phyloP scores from a whole-genome alignment of 352 stramenopile species.

The Phytopythium ostracodes region DNA sequence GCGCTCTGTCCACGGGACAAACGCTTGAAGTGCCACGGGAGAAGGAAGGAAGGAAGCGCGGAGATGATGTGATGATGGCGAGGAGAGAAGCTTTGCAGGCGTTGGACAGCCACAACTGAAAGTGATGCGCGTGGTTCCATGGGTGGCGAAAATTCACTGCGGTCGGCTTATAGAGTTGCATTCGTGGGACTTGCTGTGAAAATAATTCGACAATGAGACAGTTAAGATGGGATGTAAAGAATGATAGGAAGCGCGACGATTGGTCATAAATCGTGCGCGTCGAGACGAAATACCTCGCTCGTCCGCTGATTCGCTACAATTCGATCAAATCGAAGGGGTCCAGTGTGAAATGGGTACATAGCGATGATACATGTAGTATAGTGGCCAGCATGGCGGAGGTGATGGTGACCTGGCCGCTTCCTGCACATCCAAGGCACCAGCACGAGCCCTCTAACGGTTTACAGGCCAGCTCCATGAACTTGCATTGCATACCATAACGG shows the following conservation, averaged over 20 bases:
- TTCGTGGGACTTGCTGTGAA: background rate
- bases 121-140: background rate
- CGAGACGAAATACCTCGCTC: background rate
- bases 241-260: background rate
- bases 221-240: background rate
- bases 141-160: background rate
- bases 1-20: background rate
- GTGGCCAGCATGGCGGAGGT: no score
- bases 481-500: no score
- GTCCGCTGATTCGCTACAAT: background rate
- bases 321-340: background rate
- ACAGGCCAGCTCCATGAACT: no score
- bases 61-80: background rate
- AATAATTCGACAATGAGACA: background rate
- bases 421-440: no score
- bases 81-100: background rate
- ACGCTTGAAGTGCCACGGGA: background rate
- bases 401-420: no score
- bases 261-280: background rate
- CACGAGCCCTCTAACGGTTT: no score
- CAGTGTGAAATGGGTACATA: no score
- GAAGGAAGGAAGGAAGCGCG: background rate
- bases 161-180: background rate
- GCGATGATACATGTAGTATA: no score
- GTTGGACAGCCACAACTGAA: constrained; percentile 2